Percentiles rank a stretch among this genome's conserved stretches.
Conservation (phyloP, 257 asterid genomes). For the Capsicum chinense region DNA sequence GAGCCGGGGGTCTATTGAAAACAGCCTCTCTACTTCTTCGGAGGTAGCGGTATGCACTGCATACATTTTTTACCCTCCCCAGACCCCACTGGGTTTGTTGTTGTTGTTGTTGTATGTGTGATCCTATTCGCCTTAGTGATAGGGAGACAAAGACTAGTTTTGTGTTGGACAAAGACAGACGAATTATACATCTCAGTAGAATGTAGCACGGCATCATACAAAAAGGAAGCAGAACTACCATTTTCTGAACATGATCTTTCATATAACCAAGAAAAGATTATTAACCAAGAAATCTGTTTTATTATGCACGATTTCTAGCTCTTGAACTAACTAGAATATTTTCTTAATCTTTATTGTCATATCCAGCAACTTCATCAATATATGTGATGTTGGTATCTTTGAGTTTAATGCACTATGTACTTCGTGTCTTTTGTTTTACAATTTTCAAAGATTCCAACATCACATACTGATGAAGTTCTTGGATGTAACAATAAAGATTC, state of each 20-base stretch:
- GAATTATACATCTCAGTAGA: background rate
- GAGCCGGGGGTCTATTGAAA: too few species aligned
- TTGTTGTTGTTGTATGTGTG: background rate
- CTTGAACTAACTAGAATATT: slow-evolving; percentile 19
- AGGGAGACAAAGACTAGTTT: slow-evolving; percentile 2
- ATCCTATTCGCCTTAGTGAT: background rate
- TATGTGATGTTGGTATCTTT: background rate
- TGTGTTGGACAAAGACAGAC: background rate
- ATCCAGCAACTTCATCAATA: slow-evolving; percentile 14
- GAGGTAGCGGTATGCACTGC: too few species aligned
- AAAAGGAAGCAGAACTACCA: background rate
- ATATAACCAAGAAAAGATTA: background rate
- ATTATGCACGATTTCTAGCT: background rate
- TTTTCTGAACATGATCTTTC: slow-evolving; percentile 11
- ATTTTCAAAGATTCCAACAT: slow-evolving; percentile 3
- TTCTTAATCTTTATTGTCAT: slow-evolving; percentile 22
- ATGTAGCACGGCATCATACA: background rate
- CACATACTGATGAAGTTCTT: background rate
- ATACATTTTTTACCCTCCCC: too few species aligned
- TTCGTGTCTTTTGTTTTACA: background rate
- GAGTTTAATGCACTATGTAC: background rate
- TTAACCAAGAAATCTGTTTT: background rate
- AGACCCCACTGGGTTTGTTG: too few species aligned
- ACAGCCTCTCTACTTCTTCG: too few species aligned
- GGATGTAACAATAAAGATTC: background rate